Evolutionary conservation across 202 grass and related monocot genomes (phyloP), one percentile per base, ranked within the genome.

Genomic region (Hordeum pubiflorum): DNA sequence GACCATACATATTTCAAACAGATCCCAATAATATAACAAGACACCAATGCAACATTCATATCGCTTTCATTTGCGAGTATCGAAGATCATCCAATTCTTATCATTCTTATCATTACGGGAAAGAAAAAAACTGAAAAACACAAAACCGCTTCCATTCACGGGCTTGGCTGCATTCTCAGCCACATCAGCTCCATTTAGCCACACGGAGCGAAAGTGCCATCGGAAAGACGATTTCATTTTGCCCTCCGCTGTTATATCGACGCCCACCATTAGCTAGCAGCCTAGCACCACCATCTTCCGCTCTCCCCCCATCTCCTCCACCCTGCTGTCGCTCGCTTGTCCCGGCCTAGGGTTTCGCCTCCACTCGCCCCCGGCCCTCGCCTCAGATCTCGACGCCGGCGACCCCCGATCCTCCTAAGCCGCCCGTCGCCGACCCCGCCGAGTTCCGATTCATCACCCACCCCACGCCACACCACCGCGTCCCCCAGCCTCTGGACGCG

Each of bases 161-260:
- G 46, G 69, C 13, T 40, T 75, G 13, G 13, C 24, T 75, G 36
- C 60, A 86, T 24, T 76, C 64, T 27, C 10, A 43, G 23, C 24
- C 60, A 5, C 59, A 34, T 75, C 34, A 58, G n/a, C 29, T 50
- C 22, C 58, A 77, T 50, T 87, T 71, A 78, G 73, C 44, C 52
- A 63, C 11, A 38, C 15, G 33, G 32, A 83, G 66, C 43, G 29
- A 82, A 74, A 82, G 79, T 82, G 79, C 5, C 87, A 54, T 57
- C 73, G 73, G 52, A 85, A 89, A 89, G 73, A 44, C 48, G 84
- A 89, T 36, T 86, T 73, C 85, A 36, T 82, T 86, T 89, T 75
- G 68, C 79, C 66, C 73, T 78, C 82, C 72, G 82, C 64, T 81
- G 78, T 73, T 82, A 73, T 72, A 82, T 85, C 78, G 87, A 85